Base-by-base conservation (phyloP, 345 rosid species). In the Cochlearia excelsa region DNA sequence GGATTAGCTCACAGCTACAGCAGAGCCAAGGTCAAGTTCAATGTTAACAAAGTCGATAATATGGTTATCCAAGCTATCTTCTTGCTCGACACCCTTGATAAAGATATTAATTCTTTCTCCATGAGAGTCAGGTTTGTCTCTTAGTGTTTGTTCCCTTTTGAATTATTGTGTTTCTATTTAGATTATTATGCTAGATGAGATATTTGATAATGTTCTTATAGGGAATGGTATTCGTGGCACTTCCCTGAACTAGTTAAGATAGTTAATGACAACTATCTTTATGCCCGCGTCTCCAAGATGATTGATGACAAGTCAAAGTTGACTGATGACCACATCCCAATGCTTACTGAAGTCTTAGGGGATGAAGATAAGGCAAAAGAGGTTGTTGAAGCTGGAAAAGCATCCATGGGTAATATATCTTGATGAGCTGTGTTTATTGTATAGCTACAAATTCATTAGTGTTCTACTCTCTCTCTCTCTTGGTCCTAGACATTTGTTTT, bases 291-390 rank as follows among this genome's bases (percentile, higher is more conserved):
- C 51, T 81, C 87, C 4, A 84, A 76, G 71, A 57, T 72, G 48
- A 81, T 81, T 49, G 86, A 81, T 30, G 90, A 81, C 74, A 84
- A 84, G 73, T 69, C 90, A 23, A 84, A 79, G 54, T 46, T 81
- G 71, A 63, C 83, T 42, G 87, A 84, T 39, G 90, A 80, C 10
- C 73, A 80, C 58, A 46, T 84, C 29, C 78, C 84, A 6, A 77
- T 71, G 63, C 70, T 84, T 50, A 80, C 85, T 7, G 82, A 84
- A 10, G 61, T 80, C 57, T 63, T 82, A 23, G 93, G 95, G 2
- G 97, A 94, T 70, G 99, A 94, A 69, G 96, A 90, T 46, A 94
- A 87, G 71, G 96, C 95, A 0, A 94, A 81, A 70, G 96, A 94
- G 71, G 76, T 90, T 4, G 75, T 94, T 0, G 97, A 90, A 78